Base-by-base conservation (phyloP, 2,329 filamentous ascomycete species). In the Raffaelea ambrosiae region DNA sequence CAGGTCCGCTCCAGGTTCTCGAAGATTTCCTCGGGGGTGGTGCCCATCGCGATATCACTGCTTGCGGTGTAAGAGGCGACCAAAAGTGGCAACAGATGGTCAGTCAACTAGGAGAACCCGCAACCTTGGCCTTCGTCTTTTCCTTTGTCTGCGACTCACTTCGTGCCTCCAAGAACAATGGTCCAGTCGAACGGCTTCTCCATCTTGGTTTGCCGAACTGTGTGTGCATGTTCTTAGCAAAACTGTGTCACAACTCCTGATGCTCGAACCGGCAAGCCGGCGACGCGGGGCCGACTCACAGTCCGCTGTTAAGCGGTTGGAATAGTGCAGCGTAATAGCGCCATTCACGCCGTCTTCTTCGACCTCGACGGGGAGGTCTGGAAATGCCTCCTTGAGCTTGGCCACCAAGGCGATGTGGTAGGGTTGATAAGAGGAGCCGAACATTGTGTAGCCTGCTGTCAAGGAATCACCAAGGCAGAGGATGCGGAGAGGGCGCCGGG, bases 401-500 rank as follows among this genome's bases (percentile, higher is more conserved):
- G 65, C 56, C 4, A 35, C 38, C 14, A 85, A 64, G 48, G 65
- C 66, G 21, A 60, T 56, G 5, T 69, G 68, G 63, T 84, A 85
- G 0, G 81, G 78, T 50, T 77, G 69, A 40, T 64, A 66, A 4
- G 59, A 21, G 14, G 63, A 44, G 19, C 74, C 76, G 41, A 54
- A 63, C 49, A 53, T 46, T 26, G 68, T 65, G 59, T 67, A 81
- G 39, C 81, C 81, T 13, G 68, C 69, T 5, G 81, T 84, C 41
- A 85, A 71, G 36, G 77, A 82, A 68, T 83, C 72, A 60, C 80
- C 80, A 61, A 83, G 79, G 67, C 79, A 83, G 51, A 83, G 71
- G 57, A 83, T 73, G 56, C 71, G 68, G 23, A 80, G 66, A 26
- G 64, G 61, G 14, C 45, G 50, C n/a, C 20, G 36, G 40, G 20